These are phyloP conservation scores for Curvularia sp. DNA, from an alignment of 2,329 filamentous ascomycete species.

Conservation along the genomic window DNA sequence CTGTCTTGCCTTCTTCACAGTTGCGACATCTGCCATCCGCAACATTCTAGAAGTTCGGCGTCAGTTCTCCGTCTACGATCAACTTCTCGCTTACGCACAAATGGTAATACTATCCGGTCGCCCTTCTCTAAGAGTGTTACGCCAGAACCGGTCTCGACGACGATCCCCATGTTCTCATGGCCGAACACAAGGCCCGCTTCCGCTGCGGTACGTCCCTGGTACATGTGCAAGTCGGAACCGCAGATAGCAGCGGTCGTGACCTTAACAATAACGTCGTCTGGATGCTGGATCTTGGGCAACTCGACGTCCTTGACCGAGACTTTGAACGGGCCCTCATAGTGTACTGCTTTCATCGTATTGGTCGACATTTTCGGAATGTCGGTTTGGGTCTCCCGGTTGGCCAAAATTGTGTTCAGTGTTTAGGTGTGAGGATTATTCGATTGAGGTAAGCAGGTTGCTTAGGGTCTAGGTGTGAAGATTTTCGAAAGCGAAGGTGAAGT, in stretches of 20 bases:
- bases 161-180: slow-evolving; percentile 68
- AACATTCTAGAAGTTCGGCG: slow-evolving; percentile 9
- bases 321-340: slow-evolving; percentile 67
- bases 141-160: slow-evolving; percentile 63
- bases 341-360: slow-evolving; percentile 66
- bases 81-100: slow-evolving; percentile 40
- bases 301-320: slow-evolving; percentile 68
- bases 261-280: slow-evolving; percentile 70
- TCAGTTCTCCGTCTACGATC: not conserved
- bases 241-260: slow-evolving; percentile 69
- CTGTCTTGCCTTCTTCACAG: slow-evolving; percentile 69
- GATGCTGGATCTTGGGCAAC: slow-evolving; percentile 65
- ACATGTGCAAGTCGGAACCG: slow-evolving; percentile 64
- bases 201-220: slow-evolving; percentile 69
- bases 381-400: not conserved
- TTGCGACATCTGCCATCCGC: slow-evolving; percentile 62
- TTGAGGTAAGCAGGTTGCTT: not conserved
- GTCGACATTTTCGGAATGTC: slow-evolving; percentile 16
- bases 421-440: not conserved
- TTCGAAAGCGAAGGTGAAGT: not conserved
- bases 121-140: slow-evolving; percentile 68
- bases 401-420: not conserved
- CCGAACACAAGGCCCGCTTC: slow-evolving; percentile 67
- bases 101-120: slow-evolving; percentile 69
- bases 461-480: not conserved